phyloP scores from a whole-genome alignment of 306 rosid genomes.

The Acacia acuminata region DNA sequence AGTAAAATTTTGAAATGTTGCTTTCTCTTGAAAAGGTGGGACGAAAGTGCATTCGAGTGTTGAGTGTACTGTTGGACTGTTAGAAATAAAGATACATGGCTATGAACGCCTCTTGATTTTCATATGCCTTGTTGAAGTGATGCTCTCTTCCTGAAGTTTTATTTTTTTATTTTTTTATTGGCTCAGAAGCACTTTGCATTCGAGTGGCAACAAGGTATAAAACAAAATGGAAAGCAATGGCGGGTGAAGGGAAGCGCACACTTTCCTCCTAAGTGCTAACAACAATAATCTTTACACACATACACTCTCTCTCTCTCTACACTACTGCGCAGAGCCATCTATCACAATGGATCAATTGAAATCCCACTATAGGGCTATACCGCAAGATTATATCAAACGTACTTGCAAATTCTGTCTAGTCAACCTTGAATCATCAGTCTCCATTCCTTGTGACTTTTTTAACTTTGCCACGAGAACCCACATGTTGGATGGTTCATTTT shows the following conservation, averaged over 20 bases:
- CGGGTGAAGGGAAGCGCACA: constrained; percentile 38
- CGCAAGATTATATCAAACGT: constrained; percentile 48
- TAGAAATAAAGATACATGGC: constrained; percentile 6
- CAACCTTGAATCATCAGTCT: constrained; percentile 65
- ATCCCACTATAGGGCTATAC: constrained; percentile 30
- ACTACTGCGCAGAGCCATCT: constrained; percentile 41
- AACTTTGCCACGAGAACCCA: constrained; percentile 98
- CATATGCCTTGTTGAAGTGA: background rate
- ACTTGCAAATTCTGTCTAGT: constrained; percentile 44
- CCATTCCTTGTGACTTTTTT: constrained; percentile 77
- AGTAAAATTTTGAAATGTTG: background rate
- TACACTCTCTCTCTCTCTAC: constrained; percentile 28
- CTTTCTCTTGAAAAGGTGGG: background rate
- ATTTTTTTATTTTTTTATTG: no score
- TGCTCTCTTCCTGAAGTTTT: background rate
- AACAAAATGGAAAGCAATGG: constrained; percentile 34
- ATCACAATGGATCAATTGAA: constrained; percentile 37
- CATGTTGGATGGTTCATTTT: constrained; percentile 97
- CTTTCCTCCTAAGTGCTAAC: constrained; percentile 20
- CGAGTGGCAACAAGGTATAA: no score
- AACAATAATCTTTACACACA: constrained; percentile 44
- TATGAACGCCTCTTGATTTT: constrained; percentile 19
- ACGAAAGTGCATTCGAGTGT: background rate
- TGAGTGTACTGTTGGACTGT: background rate
- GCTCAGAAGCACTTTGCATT: no score